Conservation (phyloP, 371 early-diverging fungal species). For the Mortierella polycephala region DNA sequence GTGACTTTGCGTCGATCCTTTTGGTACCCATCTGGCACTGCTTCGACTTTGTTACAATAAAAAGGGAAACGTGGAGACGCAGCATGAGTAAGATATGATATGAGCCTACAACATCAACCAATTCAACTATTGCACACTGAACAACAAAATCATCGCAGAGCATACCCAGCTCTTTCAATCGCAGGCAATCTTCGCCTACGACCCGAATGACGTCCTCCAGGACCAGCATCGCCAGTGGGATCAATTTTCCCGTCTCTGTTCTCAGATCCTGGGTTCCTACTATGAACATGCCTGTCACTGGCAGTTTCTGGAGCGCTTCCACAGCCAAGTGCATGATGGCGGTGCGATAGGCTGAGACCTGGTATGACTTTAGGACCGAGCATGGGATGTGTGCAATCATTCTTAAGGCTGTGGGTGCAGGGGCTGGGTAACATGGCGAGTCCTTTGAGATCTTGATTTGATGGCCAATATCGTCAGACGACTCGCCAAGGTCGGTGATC, state of each 20-base stretch:
- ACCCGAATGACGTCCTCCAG: slow-evolving; percentile 77
- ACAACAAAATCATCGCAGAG: not conserved
- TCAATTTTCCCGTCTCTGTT: slow-evolving; percentile 64
- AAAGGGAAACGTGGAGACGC: not conserved
- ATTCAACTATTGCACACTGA: too few relatives aligned
- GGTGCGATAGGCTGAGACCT: slow-evolving; percentile 69
- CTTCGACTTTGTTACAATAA: slow-evolving; percentile 64
- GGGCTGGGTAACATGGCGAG: slow-evolving; percentile 32
- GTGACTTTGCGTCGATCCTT: slow-evolving; percentile 66
- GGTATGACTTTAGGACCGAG: slow-evolving; percentile 43
- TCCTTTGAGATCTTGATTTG: slow-evolving; percentile 67
- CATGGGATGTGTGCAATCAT: slow-evolving; percentile 73
- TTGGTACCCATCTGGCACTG: slow-evolving; percentile 85
- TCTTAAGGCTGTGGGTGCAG: slow-evolving; percentile 66
- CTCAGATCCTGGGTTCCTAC: slow-evolving; percentile 82
- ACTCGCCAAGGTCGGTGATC: slow-evolving; percentile 82
- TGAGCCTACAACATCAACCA: too few relatives aligned
- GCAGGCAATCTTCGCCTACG: slow-evolving; percentile 63
- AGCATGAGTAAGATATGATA: not conserved
- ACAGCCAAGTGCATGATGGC: slow-evolving; percentile 68
- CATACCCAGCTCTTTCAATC: slow-evolving; percentile 74
- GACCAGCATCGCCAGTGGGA: slow-evolving; percentile 82
- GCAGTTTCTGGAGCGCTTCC: slow-evolving; percentile 64
- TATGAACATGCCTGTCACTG: slow-evolving; percentile 72
- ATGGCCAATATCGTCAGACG: slow-evolving; percentile 78